Conservation (phyloP, 2,329 filamentous ascomycete genomes). For the Ceratocystis albifundus region DNA sequence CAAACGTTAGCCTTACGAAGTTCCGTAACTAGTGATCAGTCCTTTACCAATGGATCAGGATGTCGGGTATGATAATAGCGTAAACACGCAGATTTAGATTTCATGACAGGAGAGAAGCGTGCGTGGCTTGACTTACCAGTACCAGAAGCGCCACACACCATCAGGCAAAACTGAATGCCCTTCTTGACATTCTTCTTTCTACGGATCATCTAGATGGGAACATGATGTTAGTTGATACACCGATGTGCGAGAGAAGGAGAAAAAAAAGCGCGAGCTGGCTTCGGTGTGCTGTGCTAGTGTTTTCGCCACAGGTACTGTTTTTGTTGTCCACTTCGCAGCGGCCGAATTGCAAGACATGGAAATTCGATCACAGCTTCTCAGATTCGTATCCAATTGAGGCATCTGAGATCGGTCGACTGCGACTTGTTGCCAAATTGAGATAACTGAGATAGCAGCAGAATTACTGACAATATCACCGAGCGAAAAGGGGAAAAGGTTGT, state of each 20-base stretch:
- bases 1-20: slow-evolving; percentile 9
- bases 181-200: slow-evolving; percentile 99
- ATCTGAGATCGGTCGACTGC: neutral
- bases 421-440: neutral
- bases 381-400: neutral
- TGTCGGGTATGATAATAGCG: neutral
- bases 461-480: neutral
- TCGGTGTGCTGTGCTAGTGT: slow-evolving; percentile 8
- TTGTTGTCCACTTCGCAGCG: neutral
- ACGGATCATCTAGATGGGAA: slow-evolving; percentile 66
- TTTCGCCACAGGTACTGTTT: neutral
- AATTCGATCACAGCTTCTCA: too few species aligned
- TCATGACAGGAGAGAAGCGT: slow-evolving; percentile 22
- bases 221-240: slow-evolving; percentile 27
- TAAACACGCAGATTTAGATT: neutral
- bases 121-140: slow-evolving; percentile 56
- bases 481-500: slow-evolving; percentile 6
- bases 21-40: too few species aligned
- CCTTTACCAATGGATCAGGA: too few species aligned
- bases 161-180: slow-evolving; percentile 99
- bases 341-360: neutral
- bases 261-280: slow-evolving; percentile 13
- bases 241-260: slow-evolving; percentile 20
- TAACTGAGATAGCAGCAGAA: neutral
- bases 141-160: slow-evolving; percentile 98